Base-by-base conservation (phyloP, 2,329 filamentous ascomycete genomes). In the Penicillium frequentans region DNA sequence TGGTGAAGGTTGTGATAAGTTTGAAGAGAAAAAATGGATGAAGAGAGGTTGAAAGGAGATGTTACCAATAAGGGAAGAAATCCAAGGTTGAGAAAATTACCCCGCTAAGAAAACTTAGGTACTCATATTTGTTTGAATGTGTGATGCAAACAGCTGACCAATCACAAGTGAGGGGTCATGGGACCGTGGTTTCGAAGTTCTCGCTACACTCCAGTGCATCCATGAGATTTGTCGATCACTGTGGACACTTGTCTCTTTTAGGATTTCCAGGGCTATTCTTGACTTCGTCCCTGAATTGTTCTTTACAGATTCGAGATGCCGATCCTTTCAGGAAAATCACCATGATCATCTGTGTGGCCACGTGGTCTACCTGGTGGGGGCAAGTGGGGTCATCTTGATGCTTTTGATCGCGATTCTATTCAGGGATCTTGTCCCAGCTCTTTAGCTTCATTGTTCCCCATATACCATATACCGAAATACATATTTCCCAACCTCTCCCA, bases 1-100 rank as follows among this genome's bases (percentile, higher is more conserved):
- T 61, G 59, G 53, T 61, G 56, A 39, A 39, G 19, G 39, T 42
- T 37, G 35, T 42, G 39, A 42, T 42, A 42, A 23, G 11, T 42
- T 21, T 23, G 9, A 21, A 13, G 39, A 23, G 5, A 42, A 42
- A 42, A 42, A 42, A 42, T 21, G 39, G 39, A 42, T 42, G 39
- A 5, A 5, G 35, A 42, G 39, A 42, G 19, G 10, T 11, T 21
- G 39, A 23, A 42, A 13, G 39, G 21, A 23, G 39, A 23, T 21
- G 39, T 42, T 21, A 21, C 39, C n/a, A 42, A 42, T 42, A 23
- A 42, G 39, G 39, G 39, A 6, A 42, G 39, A 42, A 42, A 42
- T 42, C 39, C 39, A 42, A 42, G 39, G 39, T 42, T 42, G 39
- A 42, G 39, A 42, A 39, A 42, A 42, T 42, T 42, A 42, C 39